phyloP scores from a whole-genome alignment of 495 filamentous ascomycete species.

The Aspergillus affinis region DNA sequence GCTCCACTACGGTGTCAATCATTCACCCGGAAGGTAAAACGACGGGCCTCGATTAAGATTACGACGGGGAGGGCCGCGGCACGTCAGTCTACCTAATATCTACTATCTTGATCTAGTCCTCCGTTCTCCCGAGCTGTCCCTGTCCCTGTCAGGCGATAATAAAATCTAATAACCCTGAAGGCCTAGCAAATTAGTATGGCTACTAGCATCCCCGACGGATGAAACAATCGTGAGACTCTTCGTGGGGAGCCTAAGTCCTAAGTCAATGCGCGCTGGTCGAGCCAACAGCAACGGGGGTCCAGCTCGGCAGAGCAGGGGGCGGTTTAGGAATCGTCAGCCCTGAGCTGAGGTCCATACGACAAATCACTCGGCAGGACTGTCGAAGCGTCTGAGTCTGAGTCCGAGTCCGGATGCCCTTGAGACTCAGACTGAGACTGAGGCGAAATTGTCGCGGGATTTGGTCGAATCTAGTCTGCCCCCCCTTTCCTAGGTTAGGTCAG shows the following conservation, averaged over 20 bases:
- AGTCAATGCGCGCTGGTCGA: background rate
- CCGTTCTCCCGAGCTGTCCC: background rate
- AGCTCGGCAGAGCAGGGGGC: background rate
- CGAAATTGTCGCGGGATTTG: background rate
- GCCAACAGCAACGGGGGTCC: background rate
- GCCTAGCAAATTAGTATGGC: background rate
- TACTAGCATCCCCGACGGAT: background rate
- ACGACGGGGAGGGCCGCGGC: too few relatives aligned
- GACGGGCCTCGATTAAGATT: too few relatives aligned
- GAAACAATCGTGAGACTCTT: conserved; percentile 12
- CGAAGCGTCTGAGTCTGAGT: too few relatives aligned
- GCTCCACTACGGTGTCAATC: background rate
- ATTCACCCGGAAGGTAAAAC: background rate
- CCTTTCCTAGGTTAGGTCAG: background rate
- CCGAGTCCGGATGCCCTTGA: background rate
- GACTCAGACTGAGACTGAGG: background rate
- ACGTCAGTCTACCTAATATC: too few relatives aligned
- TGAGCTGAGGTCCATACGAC: background rate
- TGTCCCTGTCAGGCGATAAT: background rate
- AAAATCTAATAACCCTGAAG: background rate
- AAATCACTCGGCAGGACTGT: background rate
- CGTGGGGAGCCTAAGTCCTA: background rate
- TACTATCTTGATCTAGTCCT: background rate
- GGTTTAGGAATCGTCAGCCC: background rate
- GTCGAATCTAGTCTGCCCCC: background rate